Conservation (phyloP, 2,329 filamentous ascomycete species). For the Fusarium nodosum region DNA sequence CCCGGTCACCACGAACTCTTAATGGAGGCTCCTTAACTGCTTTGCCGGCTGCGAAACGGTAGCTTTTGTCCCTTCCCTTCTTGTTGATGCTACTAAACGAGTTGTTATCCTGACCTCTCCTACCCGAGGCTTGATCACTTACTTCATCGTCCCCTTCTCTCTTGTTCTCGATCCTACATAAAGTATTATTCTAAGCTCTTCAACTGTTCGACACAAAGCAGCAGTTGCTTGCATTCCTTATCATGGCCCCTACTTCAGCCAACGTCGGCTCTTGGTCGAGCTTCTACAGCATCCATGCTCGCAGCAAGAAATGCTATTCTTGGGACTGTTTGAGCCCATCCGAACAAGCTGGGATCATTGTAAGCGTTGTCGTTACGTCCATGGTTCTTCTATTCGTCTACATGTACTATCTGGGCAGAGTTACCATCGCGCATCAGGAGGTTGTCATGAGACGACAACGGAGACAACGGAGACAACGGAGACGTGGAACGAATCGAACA, state of each 20-base stretch:
- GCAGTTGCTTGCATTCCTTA: not conserved
- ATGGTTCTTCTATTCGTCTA: conserved; percentile 51
- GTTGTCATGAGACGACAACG: conserved; percentile 13
- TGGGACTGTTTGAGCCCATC: conserved; percentile 58
- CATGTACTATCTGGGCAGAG: conserved; percentile 55
- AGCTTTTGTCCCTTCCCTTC: no score
- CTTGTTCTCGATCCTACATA: not conserved
- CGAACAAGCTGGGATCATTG: conserved; percentile 58
- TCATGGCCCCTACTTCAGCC: not conserved
- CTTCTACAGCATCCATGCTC: not conserved
- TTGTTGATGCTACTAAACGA: no score
- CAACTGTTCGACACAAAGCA: not conserved
- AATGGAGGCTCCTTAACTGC: not conserved
- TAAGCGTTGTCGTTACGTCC: conserved; percentile 52
- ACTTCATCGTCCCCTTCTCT: no score
- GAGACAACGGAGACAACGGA: not conserved
- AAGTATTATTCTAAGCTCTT: not conserved
- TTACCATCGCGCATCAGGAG: conserved; percentile 36
- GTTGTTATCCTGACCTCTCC: not conserved
- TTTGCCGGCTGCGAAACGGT: not conserved
- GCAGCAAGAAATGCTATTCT: conserved; percentile 47
- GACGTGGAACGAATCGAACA: not conserved
- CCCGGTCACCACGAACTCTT: not conserved
- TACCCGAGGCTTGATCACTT: not conserved
- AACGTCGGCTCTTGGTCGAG: not conserved